Evolutionary conservation across 805 yeast species (phyloP).

Genomic region (Wickerhamomyces strasburgensis): DNA sequence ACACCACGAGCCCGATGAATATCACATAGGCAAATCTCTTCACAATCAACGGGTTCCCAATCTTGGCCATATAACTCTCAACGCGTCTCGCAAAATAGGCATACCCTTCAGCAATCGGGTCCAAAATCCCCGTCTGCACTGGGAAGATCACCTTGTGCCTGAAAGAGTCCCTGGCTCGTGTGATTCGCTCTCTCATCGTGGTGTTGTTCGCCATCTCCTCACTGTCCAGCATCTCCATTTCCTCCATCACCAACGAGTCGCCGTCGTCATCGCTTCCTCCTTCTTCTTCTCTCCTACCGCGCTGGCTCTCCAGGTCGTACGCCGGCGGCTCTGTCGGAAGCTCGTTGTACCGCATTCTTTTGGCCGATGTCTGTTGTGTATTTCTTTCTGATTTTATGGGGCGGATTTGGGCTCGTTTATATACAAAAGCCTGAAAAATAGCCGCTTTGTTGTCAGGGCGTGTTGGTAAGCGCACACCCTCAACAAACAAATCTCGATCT

Average conservation of each 20-base stretch:
- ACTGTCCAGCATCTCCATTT: slow-evolving; percentile 38
- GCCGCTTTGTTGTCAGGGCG: not conserved
- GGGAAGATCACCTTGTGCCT: slow-evolving; percentile 8
- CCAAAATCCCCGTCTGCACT: slow-evolving; percentile 30
- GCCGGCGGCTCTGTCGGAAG: slow-evolving; percentile 31
- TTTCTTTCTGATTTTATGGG: too few relatives aligned
- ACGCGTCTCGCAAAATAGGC: slow-evolving; percentile 33
- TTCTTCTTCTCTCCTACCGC: too few relatives aligned
- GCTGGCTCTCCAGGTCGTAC: slow-evolving; percentile 14
- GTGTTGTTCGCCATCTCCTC: slow-evolving; percentile 1
- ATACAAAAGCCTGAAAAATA: too few relatives aligned
- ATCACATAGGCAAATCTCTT: slow-evolving; percentile 71
- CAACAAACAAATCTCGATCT: too few relatives aligned
- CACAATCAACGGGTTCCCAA: slow-evolving; percentile 86
- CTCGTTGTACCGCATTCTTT: slow-evolving; percentile 12
- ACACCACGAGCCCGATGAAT: slow-evolving; percentile 53
- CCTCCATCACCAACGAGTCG: slow-evolving; percentile 15
- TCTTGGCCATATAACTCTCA: slow-evolving; percentile 52
- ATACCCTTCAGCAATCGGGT: slow-evolving; percentile 41
- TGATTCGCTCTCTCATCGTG: slow-evolving; percentile 16
- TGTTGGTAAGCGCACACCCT: not conserved
- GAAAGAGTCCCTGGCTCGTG: slow-evolving; percentile 10
- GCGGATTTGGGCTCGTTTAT: too few relatives aligned
- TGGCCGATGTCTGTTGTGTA: too few relatives aligned
- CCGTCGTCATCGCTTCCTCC: slow-evolving; percentile 5